These are phyloP conservation scores for Phytomonas sp. DNA, from an alignment of 208 protist genomes.

Conservation along the genomic window DNA sequence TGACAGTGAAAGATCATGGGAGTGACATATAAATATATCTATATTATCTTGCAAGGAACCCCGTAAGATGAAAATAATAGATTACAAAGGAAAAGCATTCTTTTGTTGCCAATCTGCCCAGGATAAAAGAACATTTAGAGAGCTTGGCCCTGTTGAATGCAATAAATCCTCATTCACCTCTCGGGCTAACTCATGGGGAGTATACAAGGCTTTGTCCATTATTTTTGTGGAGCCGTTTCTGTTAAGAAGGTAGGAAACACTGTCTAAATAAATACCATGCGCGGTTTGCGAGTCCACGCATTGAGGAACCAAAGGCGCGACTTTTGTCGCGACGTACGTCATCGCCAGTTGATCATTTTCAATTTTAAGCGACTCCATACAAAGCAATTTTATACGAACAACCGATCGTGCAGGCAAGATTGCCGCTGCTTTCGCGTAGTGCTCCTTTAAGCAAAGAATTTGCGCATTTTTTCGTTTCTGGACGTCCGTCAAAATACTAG, in stretches of 20 bases:
- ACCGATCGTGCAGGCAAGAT: conserved; percentile 35
- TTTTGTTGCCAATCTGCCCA: conserved; percentile 55
- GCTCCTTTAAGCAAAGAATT: conserved; percentile 37
- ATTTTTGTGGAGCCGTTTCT: background rate
- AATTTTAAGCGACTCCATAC: conserved; percentile 37
- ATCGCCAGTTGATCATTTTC: conserved; percentile 17
- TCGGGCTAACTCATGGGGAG: conserved; percentile 23
- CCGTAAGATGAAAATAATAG: background rate
- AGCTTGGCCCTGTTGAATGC: conserved; percentile 23
- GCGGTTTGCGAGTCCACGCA: conserved; percentile 21
- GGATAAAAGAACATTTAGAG: conserved; percentile 50
- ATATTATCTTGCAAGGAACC: background rate
- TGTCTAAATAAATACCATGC: conserved; percentile 24
- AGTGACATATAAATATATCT: background rate
- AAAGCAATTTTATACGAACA: conserved; percentile 44
- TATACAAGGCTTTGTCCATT: background rate
- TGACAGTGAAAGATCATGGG: background rate
- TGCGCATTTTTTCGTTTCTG: conserved; percentile 37
- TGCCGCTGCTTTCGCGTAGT: conserved; percentile 37
- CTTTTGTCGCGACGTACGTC: conserved; percentile 27
- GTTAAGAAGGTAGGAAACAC: conserved; percentile 16
- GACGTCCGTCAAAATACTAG: background rate
- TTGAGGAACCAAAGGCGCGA: conserved; percentile 38
- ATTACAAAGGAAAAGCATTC: background rate
- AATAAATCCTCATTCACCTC: conserved; percentile 67